Evolutionary conservation across 2,329 filamentous ascomycete species (phyloP).

Genomic region (Aschersonia sp.): DNA sequence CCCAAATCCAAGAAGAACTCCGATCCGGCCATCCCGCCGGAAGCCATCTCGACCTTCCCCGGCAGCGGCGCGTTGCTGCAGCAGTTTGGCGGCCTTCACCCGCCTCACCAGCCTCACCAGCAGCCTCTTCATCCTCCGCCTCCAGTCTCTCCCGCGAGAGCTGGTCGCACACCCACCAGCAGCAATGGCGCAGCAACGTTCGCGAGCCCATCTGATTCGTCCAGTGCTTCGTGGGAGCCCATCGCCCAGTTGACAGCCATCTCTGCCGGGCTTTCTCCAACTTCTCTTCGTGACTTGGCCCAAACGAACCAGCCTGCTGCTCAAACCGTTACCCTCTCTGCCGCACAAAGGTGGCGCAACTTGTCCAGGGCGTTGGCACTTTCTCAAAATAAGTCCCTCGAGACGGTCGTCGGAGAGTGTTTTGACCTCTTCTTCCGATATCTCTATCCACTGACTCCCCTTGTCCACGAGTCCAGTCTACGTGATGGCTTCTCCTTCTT

Average conservation of each 20-base stretch:
- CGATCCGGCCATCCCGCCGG: slow-evolving; percentile 6
- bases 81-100: neutral
- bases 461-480: slow-evolving; percentile 25
- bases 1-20: slow-evolving; percentile 17
- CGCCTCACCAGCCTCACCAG: neutral
- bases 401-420: slow-evolving; percentile 16
- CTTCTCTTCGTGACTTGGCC: slow-evolving; percentile 7
- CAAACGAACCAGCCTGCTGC: slow-evolving; percentile 2
- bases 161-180: neutral
- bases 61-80: slow-evolving; percentile 2
- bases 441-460: slow-evolving; percentile 25
- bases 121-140: neutral
- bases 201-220: slow-evolving; percentile 7
- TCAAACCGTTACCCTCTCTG: slow-evolving; percentile 5
- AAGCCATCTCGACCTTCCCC: slow-evolving; percentile 4
- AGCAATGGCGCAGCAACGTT: slow-evolving; percentile 4
- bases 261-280: slow-evolving; percentile 10
- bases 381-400: slow-evolving; percentile 10
- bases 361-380: slow-evolving; percentile 10
- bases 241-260: neutral
- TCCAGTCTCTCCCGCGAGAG: neutral
- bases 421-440: slow-evolving; percentile 27
- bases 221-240: slow-evolving; percentile 9
- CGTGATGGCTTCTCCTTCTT: slow-evolving; percentile 20
- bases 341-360: slow-evolving; percentile 14